These are phyloP conservation scores for Royoungia palumana DNA, from an alignment of 768 basidiomycete species.

Conservation along the genomic window DNA sequence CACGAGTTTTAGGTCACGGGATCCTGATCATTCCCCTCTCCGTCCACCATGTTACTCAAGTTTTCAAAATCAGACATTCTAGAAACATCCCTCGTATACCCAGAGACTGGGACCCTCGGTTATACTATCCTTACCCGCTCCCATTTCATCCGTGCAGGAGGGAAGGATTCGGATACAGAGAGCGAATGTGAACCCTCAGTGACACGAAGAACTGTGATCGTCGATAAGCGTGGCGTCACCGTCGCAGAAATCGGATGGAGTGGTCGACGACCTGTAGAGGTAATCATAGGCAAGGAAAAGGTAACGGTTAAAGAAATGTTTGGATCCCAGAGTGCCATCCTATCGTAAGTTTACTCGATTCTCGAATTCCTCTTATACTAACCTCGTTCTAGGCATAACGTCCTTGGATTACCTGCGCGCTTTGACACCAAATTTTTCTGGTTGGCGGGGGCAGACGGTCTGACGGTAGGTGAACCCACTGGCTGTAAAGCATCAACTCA, in stretches of 20 bases:
- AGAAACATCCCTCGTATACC: constrained; percentile 51
- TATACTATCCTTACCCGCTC: constrained; percentile 49
- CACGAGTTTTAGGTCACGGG: no score
- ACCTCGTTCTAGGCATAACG: constrained; percentile 42
- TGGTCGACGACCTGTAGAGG: constrained; percentile 48
- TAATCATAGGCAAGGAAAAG: constrained; percentile 49
- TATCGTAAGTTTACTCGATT: constrained; percentile 40
- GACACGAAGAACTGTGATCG: constrained; percentile 43
- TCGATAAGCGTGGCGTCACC: constrained; percentile 38
- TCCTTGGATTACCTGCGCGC: constrained; percentile 58
- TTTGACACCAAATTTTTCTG: constrained; percentile 61
- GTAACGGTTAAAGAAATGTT: constrained; percentile 54
- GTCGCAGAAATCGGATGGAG: constrained; percentile 53
- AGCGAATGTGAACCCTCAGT: constrained; percentile 22
- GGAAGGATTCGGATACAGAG: constrained; percentile 30
- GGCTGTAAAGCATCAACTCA: constrained; percentile 1
- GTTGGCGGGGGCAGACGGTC: constrained; percentile 52
- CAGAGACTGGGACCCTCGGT: constrained; percentile 45
- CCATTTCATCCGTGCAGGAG: constrained; percentile 27
- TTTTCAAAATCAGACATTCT: constrained; percentile 58
- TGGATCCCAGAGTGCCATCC: constrained; percentile 50
- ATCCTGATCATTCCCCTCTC: neutral
- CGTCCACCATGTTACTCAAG: constrained; percentile 49
- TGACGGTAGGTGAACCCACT: constrained; percentile 40
- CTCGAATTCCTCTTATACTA: constrained; percentile 1